Conservation (phyloP, 1,284 basidiomycete species). For the Ganoderma leucocontextum region DNA sequence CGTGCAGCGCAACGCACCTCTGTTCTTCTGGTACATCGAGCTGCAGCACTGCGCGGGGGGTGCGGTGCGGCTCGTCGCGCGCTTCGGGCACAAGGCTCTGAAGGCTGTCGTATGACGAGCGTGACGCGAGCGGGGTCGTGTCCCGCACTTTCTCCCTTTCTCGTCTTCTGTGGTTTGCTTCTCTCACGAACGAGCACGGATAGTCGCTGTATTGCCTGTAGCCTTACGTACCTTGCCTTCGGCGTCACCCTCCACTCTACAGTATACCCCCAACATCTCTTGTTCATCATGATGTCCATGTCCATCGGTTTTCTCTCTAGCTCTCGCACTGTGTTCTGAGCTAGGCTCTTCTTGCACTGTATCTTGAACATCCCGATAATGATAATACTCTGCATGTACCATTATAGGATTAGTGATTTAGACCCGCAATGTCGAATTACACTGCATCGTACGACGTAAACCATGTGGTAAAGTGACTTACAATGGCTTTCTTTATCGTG, state of each 20-base stretch:
- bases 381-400: no score
- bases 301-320: not conserved
- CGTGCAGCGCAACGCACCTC: not conserved
- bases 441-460: no score
- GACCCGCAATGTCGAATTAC: no score
- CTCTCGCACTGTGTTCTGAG: no score
- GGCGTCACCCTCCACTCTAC: not conserved
- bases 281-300: not conserved
- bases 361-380: no score
- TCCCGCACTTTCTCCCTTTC: not conserved
- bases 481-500: no score
- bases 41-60: not conserved
- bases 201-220: not conserved
- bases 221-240: not conserved
- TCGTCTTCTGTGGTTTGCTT: not conserved
- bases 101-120: not conserved
- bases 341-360: no score
- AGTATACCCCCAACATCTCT: not conserved
- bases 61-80: not conserved
- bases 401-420: no score
- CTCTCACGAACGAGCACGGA: not conserved
- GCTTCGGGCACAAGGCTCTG: not conserved
- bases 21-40: constrained; percentile 4
- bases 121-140: not conserved
- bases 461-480: no score